A percentile compares a stretch with the other conserved stretches of the same genome.
These are phyloP conservation scores for Termitomyces sp. DNA, from an alignment of 768 basidiomycete genomes.

Conservation along the genomic window DNA sequence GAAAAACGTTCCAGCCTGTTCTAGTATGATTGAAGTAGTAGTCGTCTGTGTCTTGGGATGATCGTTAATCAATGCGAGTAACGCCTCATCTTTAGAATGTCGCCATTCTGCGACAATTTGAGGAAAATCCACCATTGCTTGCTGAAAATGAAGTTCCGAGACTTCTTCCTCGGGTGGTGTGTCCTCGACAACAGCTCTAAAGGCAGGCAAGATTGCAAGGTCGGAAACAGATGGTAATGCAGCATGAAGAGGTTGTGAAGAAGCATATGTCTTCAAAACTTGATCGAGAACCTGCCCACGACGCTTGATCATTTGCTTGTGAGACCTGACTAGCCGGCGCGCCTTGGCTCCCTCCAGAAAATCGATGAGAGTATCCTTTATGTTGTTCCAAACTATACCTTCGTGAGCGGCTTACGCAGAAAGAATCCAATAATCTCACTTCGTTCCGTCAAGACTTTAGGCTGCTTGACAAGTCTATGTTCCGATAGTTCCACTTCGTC, in stretches of 20 bases:
- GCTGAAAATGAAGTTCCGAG: conserved; percentile 9
- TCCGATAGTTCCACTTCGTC: not conserved
- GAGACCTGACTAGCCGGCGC: conserved; percentile 9
- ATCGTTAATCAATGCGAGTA: conserved; percentile 10
- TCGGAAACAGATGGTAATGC: conserved; percentile 14
- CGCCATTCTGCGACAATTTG: conserved; percentile 12
- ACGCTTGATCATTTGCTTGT: not conserved
- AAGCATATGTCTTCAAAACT: conserved; percentile 9
- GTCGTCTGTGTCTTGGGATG: not conserved
- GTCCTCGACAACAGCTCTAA: conserved; percentile 15
- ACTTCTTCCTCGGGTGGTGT: conserved; percentile 13
- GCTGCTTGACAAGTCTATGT: conserved; percentile 12
- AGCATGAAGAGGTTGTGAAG: conserved; percentile 8
- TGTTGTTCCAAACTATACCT: conserved; percentile 16
- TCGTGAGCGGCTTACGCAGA: not conserved
- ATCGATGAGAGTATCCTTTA: conserved; percentile 10
- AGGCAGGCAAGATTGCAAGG: conserved; percentile 10
- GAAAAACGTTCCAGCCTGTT: conserved; percentile 9
- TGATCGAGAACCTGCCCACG: conserved; percentile 10
- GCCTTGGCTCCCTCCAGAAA: conserved; percentile 11
- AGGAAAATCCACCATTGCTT: conserved; percentile 12
- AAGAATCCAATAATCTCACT: not conserved
- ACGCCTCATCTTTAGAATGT: conserved; percentile 7
- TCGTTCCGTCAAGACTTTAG: conserved; percentile 9
- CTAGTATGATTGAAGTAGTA: not conserved